Base-by-base conservation (phyloP, 495 filamentous ascomycete genomes). In the Aspergillus saccharolyticus region DNA sequence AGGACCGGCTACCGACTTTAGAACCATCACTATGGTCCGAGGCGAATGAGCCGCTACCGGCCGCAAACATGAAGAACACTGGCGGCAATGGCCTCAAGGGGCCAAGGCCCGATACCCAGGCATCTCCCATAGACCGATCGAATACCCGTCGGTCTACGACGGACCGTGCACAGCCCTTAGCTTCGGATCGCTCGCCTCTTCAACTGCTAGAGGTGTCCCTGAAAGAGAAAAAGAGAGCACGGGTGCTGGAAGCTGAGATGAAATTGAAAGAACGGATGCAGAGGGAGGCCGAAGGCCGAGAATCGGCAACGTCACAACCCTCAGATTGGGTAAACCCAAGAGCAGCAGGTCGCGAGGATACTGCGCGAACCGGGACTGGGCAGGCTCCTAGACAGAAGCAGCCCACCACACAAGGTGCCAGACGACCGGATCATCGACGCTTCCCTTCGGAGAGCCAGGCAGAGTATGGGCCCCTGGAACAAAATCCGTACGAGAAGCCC, bases 181-280 rank as follows among this genome's bases (percentile, higher is more conserved):
- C 90, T 53, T 80, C 83, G 20, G 87, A 91, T 65, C 83, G 89
- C 51, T 96, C 92, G 49, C 94, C 94, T 30, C 75, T 98, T 20
- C 94, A 97, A 69, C 91, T 85, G 70, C 83, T 98, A 53, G 94
- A 97, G 73, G 83, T 87, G 42, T 91, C 90, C 52, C 77, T 97
- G 55, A 96, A 96, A 69, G 90, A 95, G 64, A 91, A 96, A 65
- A 96, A 90, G 66, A 80, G 89, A 56, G 88, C 89, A 2, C 81
- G 88, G 48, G 82, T 88, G n/a, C 80, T 90, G 70, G 85, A 91
- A 66, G 87, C 89, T 1, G 91, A 96, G 65, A 72, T 78, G 51
- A 76, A 76, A 58, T 59, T 66, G 71, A 81, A 65, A 72, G 84
- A 75, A 78, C 69, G 73, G 9, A 70, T 79, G 54, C 42, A 70